Base-by-base conservation (phyloP, 2,329 filamentous ascomycete genomes). In the Lasiodiplodia theobromae region DNA sequence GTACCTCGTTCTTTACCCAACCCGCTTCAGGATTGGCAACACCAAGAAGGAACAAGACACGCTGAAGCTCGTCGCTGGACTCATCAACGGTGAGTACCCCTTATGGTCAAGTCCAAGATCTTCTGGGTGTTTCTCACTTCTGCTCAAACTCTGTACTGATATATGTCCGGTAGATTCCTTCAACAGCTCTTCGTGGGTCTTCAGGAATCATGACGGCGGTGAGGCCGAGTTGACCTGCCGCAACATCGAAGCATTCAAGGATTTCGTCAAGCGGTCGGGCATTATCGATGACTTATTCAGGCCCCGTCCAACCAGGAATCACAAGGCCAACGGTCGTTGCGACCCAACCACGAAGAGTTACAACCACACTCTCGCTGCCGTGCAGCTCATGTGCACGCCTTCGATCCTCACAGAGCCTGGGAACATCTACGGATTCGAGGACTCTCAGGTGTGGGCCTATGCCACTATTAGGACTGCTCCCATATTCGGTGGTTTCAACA, bases 381-480 rank as follows among this genome's bases (percentile, higher is more conserved):
- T 79, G 6, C 74, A 76, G 69, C 70, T 80, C n/a, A 74, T 80
- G 72, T 76, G 72, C 62, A 70, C 73, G 5, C 76, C 78, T 11
- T 73, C 78, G 52, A 54, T 79, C 18, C 76, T 79, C 49, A 69
- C 68, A 67, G 18, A 71, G 72, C 37, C 49, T 31, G 11, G 16
- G 18, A 64, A 64, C n/a, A 37, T 52, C n/a, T 64, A 64, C 12
- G 60, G 60, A 6, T 83, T 86, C 66, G 78, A 82, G 10, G 74
- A 78, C 2, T 83, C 82, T 0, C 86, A 87, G 72, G 71, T 75
- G 49, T 73, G 77, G 23, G 84, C 80, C 1, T 87, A 87, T 71
- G 14, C 66, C 23, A 63, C 51, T 21, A 44, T 64, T 47, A 37
- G 10, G 47, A 34, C 31, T 2, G 60, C 44, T 14, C 60, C 60